These are phyloP conservation scores for Fusarium devonianum DNA, from an alignment of 2,329 filamentous ascomycete species.

Conservation along the genomic window DNA sequence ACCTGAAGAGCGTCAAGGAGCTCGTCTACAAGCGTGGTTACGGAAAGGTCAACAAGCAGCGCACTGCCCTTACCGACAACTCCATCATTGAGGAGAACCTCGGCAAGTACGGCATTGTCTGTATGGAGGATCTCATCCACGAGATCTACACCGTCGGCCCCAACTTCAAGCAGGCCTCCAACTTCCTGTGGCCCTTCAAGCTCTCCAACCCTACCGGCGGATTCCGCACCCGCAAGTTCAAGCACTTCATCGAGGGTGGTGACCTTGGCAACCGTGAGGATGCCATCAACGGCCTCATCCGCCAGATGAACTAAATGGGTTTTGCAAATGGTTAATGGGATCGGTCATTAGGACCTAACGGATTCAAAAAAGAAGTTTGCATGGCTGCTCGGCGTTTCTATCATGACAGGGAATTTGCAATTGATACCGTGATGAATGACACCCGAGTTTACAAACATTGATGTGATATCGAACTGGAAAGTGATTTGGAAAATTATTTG, in stretches of 20 bases:
- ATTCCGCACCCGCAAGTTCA: constrained; percentile 97
- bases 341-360: constrained; percentile 40
- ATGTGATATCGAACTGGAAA: no score
- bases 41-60: constrained; percentile 99
- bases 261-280: constrained; percentile 99
- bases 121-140: constrained; percentile 98
- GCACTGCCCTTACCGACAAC: constrained; percentile 96
- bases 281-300: constrained; percentile 93
- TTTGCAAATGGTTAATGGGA: constrained; percentile 36
- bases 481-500: no score
- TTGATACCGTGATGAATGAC: constrained; percentile 53
- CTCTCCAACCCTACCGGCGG: constrained; percentile 97
- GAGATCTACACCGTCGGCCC: constrained; percentile 98
- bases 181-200: constrained; percentile 99
- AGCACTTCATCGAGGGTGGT: constrained; percentile 98
- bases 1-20: constrained; percentile 98
- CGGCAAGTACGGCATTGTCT: constrained; percentile 98
- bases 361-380: constrained; percentile 45
- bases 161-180: constrained; percentile 99
- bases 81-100: constrained; percentile 95
- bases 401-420: constrained; percentile 50
- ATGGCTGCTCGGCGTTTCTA: constrained; percentile 53
- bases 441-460: constrained; percentile 46
- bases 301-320: constrained; percentile 90
- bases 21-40: constrained; percentile 99